Evolutionary conservation across 2,329 filamentous ascomycete genomes (phyloP).

Genomic region (Aspergillus fumigatus): DNA sequence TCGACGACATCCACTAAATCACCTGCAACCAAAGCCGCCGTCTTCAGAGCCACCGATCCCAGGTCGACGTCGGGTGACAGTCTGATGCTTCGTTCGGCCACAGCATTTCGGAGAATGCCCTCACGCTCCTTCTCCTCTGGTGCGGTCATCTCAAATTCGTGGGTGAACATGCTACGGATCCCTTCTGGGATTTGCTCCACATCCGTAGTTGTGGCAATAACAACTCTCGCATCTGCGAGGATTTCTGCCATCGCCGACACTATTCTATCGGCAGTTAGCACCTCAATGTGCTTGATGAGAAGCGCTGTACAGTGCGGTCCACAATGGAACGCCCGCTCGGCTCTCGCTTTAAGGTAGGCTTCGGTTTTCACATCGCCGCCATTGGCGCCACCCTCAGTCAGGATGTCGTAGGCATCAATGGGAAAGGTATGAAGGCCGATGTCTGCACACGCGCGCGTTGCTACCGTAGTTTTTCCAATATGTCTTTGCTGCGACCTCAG

Average conservation of each 20-base stretch:
- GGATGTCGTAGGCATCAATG: slow-evolving; percentile 88
- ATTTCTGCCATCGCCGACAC: slow-evolving; percentile 79
- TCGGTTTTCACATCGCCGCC: slow-evolving; percentile 93
- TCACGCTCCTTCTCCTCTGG: slow-evolving; percentile 91
- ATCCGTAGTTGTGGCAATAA: slow-evolving; percentile 92
- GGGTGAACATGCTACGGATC: slow-evolving; percentile 85
- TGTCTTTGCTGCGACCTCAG: slow-evolving; percentile 87
- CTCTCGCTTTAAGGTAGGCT: slow-evolving; percentile 78
- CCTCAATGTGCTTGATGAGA: slow-evolving; percentile 85
- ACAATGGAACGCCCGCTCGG: slow-evolving; percentile 83
- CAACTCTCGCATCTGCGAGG: slow-evolving; percentile 69
- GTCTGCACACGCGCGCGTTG: slow-evolving; percentile 73
- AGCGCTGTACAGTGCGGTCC: slow-evolving; percentile 78
- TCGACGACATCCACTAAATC: slow-evolving; percentile 94
- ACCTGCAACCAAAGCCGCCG: slow-evolving; percentile 88
- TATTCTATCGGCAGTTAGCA: slow-evolving; percentile 86
- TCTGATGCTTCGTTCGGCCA: slow-evolving; percentile 70
- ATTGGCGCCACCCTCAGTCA: slow-evolving; percentile 83
- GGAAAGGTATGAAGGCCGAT: slow-evolving; percentile 85
- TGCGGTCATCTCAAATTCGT: slow-evolving; percentile 89
- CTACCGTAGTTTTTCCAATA: slow-evolving; percentile 84
- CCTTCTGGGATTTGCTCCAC: slow-evolving; percentile 91
- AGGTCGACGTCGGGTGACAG: slow-evolving; percentile 81
- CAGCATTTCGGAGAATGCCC: slow-evolving; percentile 73
- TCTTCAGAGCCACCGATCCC: slow-evolving; percentile 83